Evolutionary conservation across 805 yeast genomes (phyloP), one percentile per base, ranked within the genome.

Genomic region (Nakazawaea anatomiae): DNA sequence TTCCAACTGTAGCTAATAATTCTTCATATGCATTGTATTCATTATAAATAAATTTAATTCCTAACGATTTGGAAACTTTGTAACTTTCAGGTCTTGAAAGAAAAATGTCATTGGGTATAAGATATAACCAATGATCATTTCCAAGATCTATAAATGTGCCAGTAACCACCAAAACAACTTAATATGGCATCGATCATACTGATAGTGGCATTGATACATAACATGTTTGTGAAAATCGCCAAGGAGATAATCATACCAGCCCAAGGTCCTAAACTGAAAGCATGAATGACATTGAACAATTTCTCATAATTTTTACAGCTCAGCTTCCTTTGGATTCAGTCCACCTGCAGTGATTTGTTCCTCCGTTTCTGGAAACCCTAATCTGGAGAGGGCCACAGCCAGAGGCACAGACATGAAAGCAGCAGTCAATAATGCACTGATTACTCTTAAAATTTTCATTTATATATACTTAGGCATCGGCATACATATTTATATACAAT

Each of bases 401-500:
- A 83, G 83, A 6, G 87, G 87, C 60, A 81, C 80, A 1, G 85
- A 80, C 87, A 81, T 81, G 48, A 82, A 82, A 70, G 87, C 82
- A 32, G 84, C 76, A n/a, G 83, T 76, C 14, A 81, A 79, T 59
- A 82, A 70, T 6, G 84, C 85, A 57, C 79, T 83, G n/a, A n/a
- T n/a, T n/a, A n/a, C n/a, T n/a, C n/a, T n/a, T n/a, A n/a, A n/a
- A n/a, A n/a, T n/a, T n/a, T n/a, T n/a, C n/a, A n/a, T n/a, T n/a
- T n/a, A n/a, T n/a, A n/a, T n/a, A n/a, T n/a, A n/a, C n/a, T n/a
- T n/a, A n/a, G n/a, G n/a, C n/a, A n/a, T n/a, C n/a, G n/a, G n/a
- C n/a, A n/a, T n/a, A n/a, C n/a, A n/a, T n/a, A n/a, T n/a, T n/a
- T n/a, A n/a, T n/a, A n/a, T n/a, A n/a, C n/a, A n/a, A n/a, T n/a